These are phyloP conservation scores for Coemansia sp. DNA, from an alignment of 192 early-diverging fungal species.

Conservation along the genomic window DNA sequence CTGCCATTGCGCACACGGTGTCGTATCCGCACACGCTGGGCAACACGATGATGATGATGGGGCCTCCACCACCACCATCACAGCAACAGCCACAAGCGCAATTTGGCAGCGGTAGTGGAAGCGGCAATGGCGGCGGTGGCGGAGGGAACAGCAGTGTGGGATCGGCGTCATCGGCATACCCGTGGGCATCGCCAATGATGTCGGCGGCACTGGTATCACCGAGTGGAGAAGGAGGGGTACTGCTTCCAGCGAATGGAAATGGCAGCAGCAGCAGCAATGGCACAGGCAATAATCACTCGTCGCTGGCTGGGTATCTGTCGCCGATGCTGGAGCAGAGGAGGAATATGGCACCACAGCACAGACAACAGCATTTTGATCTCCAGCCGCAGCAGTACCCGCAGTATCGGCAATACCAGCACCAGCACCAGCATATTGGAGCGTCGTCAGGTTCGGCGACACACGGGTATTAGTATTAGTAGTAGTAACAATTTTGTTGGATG, in stretches of 20 bases:
- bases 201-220: not conserved
- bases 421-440: not conserved
- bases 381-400: not conserved
- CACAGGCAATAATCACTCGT: not conserved
- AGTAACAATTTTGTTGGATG: too few species aligned
- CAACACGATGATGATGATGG: not conserved
- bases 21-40: not conserved
- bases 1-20: not conserved
- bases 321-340: slow-evolving; percentile 1
- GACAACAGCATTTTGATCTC: too few species aligned
- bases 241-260: not conserved
- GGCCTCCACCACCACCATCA: not conserved
- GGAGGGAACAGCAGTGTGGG: not conserved
- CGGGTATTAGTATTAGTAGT: not conserved
- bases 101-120: too few species aligned
- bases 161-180: not conserved
- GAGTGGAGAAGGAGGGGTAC: too few species aligned
- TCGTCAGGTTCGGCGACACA: not conserved
- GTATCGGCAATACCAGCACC: not conserved
- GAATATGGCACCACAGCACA: too few species aligned
- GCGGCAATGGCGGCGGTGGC: not conserved
- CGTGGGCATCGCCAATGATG: slow-evolving; percentile 9
- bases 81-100: too few species aligned
- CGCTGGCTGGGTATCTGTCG: slow-evolving; percentile 5
- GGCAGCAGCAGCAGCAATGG: not conserved